Conservation (phyloP, 257 asterid genomes). For the Rubia yunnanensis region DNA sequence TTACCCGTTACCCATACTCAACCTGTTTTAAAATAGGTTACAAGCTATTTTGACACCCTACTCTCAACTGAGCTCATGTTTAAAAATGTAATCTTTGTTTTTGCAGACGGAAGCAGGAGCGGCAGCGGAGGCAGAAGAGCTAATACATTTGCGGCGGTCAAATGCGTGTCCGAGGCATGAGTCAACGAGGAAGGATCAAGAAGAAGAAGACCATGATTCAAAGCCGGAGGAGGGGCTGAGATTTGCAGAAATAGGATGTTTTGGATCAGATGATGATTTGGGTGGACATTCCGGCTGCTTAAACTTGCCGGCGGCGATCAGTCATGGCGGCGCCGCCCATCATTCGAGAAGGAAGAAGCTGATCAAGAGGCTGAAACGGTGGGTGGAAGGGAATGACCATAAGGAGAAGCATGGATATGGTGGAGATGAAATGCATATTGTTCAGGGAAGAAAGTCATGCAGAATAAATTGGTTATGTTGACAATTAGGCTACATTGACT, state of each 20-base stretch:
- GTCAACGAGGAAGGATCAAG: conserved; percentile 30
- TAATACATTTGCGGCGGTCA: conserved; percentile 39
- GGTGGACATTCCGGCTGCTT: conserved; percentile 21
- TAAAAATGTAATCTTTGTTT: background rate
- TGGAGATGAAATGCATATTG: conserved; percentile 6
- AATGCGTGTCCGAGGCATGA: conserved; percentile 48
- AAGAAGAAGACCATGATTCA: conserved; percentile 15
- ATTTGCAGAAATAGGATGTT: conserved; percentile 18
- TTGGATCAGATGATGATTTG: conserved; percentile 29
- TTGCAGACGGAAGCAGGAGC: conserved; percentile 28
- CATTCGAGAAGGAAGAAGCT: conserved; percentile 41
- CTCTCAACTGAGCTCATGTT: too few species aligned
- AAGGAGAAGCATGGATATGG: conserved; percentile 20
- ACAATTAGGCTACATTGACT: too few species aligned
- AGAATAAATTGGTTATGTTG: too few species aligned
- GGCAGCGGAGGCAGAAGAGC: conserved; percentile 28
- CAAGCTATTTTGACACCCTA: too few species aligned
- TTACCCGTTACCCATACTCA: too few species aligned
- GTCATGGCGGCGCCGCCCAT: conserved; percentile 8
- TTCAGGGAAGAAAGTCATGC: conserved; percentile 37
- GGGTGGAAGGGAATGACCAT: conserved; percentile 45
- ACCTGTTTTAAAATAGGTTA: too few species aligned
- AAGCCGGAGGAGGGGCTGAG: conserved; percentile 5
- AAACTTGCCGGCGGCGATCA: conserved; percentile 17
- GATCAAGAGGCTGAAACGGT: conserved; percentile 39